Percentiles rank a stretch among this genome's conserved stretches.
phyloP scores from a whole-genome alignment of 805 yeast species.

The Ogataea neopini region DNA sequence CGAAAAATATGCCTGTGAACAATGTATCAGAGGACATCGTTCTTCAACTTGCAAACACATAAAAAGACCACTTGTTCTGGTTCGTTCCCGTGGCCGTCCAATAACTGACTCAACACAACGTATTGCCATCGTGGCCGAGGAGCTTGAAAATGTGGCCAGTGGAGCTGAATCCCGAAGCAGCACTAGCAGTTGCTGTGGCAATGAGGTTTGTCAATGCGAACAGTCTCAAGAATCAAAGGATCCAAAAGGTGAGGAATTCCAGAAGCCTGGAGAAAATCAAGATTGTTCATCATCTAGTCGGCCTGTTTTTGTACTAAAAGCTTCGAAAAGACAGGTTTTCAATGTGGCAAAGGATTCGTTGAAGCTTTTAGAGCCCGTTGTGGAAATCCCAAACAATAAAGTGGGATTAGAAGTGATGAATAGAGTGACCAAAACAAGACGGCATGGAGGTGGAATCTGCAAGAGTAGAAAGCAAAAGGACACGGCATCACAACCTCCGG shows the following conservation, averaged over 20 bases:
- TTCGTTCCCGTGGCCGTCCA: conserved; percentile 89
- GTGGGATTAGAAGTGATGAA: conserved; percentile 35
- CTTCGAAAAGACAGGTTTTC: conserved; percentile 37
- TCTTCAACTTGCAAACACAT: conserved; percentile 85
- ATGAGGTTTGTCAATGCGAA: conserved; percentile 9
- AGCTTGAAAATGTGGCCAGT: conserved; percentile 11
- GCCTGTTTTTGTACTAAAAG: conserved; percentile 36
- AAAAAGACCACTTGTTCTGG: conserved; percentile 77
- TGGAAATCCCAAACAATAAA: conserved; percentile 34
- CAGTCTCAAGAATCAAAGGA: background rate
- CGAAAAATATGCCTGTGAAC: conserved; percentile 78
- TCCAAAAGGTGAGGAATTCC: too few species aligned
- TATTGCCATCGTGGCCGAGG: conserved; percentile 58
- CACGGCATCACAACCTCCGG: background rate
- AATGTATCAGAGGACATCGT: conserved; percentile 91
- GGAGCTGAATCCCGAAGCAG: background rate
- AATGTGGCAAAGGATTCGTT: conserved; percentile 38
- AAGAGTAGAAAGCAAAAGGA: conserved; percentile 6
- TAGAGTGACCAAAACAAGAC: conserved; percentile 20
- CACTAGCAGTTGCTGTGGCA: conserved; percentile 9
- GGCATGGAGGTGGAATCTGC: conserved; percentile 23
- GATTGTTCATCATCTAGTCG: conserved; percentile 8
- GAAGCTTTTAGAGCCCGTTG: conserved; percentile 35
- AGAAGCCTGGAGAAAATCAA: background rate
- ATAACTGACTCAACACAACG: conserved; percentile 57